These are phyloP conservation scores for Balakata baccata DNA, from an alignment of 345 rosid genomes.

Conservation along the genomic window DNA sequence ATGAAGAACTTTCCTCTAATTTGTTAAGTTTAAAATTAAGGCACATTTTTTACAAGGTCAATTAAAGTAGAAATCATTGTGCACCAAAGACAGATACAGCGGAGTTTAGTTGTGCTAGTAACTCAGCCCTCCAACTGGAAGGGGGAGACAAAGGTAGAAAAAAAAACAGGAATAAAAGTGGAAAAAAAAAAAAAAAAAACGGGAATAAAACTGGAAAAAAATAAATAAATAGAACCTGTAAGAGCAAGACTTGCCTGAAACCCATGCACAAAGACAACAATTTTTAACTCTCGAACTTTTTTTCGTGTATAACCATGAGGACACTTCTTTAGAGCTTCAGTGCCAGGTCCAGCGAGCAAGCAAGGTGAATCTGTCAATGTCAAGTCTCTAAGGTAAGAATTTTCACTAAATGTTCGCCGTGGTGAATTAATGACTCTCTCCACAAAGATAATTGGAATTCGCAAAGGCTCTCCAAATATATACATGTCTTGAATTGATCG, in stretches of 20 bases:
- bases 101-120: not conserved
- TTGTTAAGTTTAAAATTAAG: not conserved
- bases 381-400: slow-evolving; percentile 64
- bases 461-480: slow-evolving; percentile 77
- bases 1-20: not conserved
- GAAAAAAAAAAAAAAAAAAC: not conserved
- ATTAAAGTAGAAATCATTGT: not conserved
- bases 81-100: not conserved
- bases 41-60: not conserved
- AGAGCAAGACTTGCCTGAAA: slow-evolving; percentile 67
- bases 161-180: not conserved
- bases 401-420: slow-evolving; percentile 69
- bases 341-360: slow-evolving; percentile 22
- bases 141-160: not conserved
- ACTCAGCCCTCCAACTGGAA: not conserved
- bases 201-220: not conserved
- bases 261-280: slow-evolving; percentile 87
- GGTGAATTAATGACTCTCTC: slow-evolving; percentile 89
- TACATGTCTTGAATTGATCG: slow-evolving; percentile 88
- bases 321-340: slow-evolving; percentile 35
- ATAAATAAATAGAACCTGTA: not conserved
- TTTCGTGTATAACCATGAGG: slow-evolving; percentile 28
- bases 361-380: slow-evolving; percentile 44
- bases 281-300: slow-evolving; percentile 55
- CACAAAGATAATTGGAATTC: slow-evolving; percentile 72